Base-by-base conservation (phyloP, 768 basidiomycete genomes). In the Amanita jacksonii region DNA sequence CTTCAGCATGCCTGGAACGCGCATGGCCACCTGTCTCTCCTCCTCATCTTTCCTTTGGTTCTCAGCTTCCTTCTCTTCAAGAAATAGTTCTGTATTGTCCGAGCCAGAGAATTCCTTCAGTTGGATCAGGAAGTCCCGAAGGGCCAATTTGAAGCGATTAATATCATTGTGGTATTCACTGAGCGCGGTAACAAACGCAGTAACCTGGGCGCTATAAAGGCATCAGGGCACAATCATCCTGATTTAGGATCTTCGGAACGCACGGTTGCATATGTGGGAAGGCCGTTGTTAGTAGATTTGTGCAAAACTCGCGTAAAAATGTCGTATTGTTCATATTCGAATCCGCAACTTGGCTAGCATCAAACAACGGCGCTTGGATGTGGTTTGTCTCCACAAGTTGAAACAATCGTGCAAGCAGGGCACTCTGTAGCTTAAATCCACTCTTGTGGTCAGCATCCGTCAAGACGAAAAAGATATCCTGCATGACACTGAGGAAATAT, bases 371-470 rank as follows among this genome's bases (percentile, higher is more conserved):
- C 1, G 83, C 77, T 49, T 80, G 77, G 55, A 97, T 83, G 13
- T 74, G 64, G 56, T 84, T 81, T 38, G 73, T 73, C 61, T 93
- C 86, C 28, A 94, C 87, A 19, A 98, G 76, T 59, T 89, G 84
- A 76, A 96, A 93, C 70, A 99, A 76, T 24, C 89, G 78, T 13
- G 90, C 86, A 35, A 99, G 79, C n/a, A 98, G 72, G 53, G 88
- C 68, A 53, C 85, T 87, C 64, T 97, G 93, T 48, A 92, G 73
- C 64, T 96, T 97, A 74, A 97, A 96, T 20, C 94, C 93, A 55
- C 89, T 92, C 79, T 97, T 98, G 73, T 99, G 94, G 62, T 98
- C 94, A 4, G 93, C 81, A 60, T 99, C 94, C 23, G 93, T 97
- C 35, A 99, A 72, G 32, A 98, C 94, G 54, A 88, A 97, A 77